phyloP scores from a whole-genome alignment of 768 basidiomycete genomes.

The Sarcodon sp. region DNA sequence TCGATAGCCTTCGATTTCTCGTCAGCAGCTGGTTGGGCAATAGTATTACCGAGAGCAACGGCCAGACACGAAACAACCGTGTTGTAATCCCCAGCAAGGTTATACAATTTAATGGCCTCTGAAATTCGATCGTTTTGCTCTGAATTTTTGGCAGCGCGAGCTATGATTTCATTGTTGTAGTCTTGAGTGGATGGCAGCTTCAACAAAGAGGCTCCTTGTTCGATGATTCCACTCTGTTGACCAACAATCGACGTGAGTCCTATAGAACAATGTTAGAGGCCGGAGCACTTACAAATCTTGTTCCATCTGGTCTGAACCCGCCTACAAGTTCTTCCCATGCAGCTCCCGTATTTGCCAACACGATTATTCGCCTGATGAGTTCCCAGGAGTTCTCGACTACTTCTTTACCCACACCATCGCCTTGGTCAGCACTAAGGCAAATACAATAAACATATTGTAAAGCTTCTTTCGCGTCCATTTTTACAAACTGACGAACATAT shows the following conservation, averaged over 20 bases:
- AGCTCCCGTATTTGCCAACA: constrained; percentile 62
- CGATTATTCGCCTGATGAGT: constrained; percentile 64
- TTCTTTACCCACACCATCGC: constrained; percentile 61
- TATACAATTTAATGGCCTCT: constrained; percentile 92
- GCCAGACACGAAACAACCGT: constrained; percentile 85
- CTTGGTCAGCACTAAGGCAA: constrained; percentile 63
- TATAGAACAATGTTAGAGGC: neutral
- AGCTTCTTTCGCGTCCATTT: constrained; percentile 87
- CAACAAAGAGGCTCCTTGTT: constrained; percentile 69
- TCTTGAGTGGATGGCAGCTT: constrained; percentile 51
- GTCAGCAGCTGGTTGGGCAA: constrained; percentile 44
- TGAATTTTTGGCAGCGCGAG: constrained; percentile 70
- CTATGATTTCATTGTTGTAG: constrained; percentile 74
- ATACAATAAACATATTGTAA: constrained; percentile 91
- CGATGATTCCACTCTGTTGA: constrained; percentile 74
- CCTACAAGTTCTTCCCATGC: constrained; percentile 92
- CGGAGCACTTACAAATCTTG: constrained; percentile 58
- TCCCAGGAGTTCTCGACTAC: constrained; percentile 79
- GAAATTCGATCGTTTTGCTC: constrained; percentile 75
- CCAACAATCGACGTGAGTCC: neutral
- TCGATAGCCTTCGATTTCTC: constrained; percentile 61
- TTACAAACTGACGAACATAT: constrained; percentile 86
- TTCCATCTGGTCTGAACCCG: constrained; percentile 82
- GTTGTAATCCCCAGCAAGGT: constrained; percentile 82
- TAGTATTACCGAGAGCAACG: constrained; percentile 72